Evolutionary conservation across 768 basidiomycete genomes (phyloP).

Genomic region (Tephrocybe sp.): DNA sequence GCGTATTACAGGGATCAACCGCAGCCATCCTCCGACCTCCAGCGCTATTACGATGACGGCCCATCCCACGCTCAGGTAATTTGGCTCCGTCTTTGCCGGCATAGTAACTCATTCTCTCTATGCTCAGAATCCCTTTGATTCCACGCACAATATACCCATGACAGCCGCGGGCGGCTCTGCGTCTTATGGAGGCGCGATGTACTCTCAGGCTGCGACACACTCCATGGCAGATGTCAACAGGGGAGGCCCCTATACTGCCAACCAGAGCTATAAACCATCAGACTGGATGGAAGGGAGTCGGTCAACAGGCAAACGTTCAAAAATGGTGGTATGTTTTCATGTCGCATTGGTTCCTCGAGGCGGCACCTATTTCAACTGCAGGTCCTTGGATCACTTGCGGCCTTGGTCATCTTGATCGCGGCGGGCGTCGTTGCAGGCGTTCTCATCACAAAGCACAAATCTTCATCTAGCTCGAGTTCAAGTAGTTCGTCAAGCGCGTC

Average conservation of each 20-base stretch:
- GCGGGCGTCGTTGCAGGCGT: constrained; percentile 53
- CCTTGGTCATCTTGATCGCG: constrained; percentile 33
- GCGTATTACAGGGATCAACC: constrained; percentile 18
- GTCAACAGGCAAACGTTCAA: constrained; percentile 17
- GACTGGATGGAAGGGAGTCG: constrained; percentile 18
- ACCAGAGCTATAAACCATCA: constrained; percentile 14
- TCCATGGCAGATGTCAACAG: constrained; percentile 13
- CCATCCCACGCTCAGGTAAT: constrained; percentile 13
- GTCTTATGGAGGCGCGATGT: constrained; percentile 14
- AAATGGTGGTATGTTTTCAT: constrained; percentile 18
- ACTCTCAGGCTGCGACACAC: constrained; percentile 16
- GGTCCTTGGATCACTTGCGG: constrained; percentile 45
- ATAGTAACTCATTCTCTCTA: background rate
- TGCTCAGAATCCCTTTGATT: constrained; percentile 17
- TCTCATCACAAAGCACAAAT: constrained; percentile 44
- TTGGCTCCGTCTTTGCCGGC: background rate
- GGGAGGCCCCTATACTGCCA: constrained; percentile 4
- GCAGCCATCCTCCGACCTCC: constrained; percentile 14
- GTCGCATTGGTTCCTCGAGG: background rate
- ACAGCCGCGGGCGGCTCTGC: constrained; percentile 9
- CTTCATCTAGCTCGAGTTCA: constrained; percentile 19
- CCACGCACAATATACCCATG: constrained; percentile 17
- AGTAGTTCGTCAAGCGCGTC: constrained; percentile 3
- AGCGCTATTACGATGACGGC: constrained; percentile 17
- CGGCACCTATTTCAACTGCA: constrained; percentile 19